phyloP scores from a whole-genome alignment of 2,329 filamentous ascomycete genomes.

The Alternaria gaisen region DNA sequence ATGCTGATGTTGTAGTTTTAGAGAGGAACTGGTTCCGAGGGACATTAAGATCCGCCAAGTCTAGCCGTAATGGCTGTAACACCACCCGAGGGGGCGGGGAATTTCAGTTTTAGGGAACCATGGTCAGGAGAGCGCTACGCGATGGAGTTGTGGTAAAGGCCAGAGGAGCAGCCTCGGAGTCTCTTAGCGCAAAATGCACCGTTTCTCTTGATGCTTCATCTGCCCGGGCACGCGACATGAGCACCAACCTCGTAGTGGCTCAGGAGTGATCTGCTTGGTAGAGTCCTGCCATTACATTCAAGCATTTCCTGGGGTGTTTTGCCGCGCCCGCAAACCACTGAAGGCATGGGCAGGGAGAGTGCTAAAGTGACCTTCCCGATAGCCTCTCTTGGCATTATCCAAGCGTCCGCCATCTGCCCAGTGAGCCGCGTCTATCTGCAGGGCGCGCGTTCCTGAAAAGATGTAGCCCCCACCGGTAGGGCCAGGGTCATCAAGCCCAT shows the following conservation, averaged over 20 bases:
- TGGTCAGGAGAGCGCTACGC: conserved; percentile 1
- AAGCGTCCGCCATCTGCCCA: conserved; percentile 12
- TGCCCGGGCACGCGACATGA: conserved; percentile 17
- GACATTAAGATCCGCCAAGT: not conserved
- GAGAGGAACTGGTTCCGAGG: not conserved
- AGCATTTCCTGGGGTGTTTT: conserved; percentile 5
- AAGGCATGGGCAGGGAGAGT: conserved; percentile 11
- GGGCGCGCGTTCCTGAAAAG: conserved; percentile 27
- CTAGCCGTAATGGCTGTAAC: not conserved
- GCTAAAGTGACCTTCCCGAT: conserved; percentile 14
- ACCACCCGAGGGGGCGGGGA: not conserved
- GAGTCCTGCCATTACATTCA: conserved; percentile 3
- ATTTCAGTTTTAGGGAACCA: conserved; percentile 5
- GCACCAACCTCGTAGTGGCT: conserved; percentile 2
- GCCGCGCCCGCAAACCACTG: conserved; percentile 11
- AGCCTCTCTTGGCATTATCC: conserved; percentile 16
- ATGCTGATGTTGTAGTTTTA: not conserved
- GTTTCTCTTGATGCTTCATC: conserved; percentile 2
- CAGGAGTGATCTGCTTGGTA: not conserved
- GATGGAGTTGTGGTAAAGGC: not conserved
- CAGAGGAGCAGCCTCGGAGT: not conserved
- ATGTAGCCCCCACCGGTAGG: conserved; percentile 18
- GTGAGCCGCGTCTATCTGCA: conserved; percentile 23
- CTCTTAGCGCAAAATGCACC: conserved; percentile 8
- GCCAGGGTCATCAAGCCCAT: conserved; percentile 15